Evolutionary conservation across 129 eudicot genomes (phyloP).

Genomic region (Artemisia annua): DNA sequence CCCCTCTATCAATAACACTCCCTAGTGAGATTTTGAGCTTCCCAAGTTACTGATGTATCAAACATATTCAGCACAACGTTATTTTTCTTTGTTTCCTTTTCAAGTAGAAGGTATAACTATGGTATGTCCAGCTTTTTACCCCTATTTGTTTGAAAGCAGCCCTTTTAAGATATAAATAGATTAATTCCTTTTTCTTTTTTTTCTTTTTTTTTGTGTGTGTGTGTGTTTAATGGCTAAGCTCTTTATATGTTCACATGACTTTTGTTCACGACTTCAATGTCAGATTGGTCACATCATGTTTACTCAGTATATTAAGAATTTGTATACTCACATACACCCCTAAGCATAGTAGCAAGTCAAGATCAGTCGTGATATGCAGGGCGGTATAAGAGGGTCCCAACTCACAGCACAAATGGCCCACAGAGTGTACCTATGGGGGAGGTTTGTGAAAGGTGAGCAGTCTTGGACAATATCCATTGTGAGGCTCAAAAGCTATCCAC

Average conservation of each 20-base stretch:
- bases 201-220: no score
- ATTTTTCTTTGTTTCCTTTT: not conserved
- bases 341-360: no score
- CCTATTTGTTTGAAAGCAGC: not conserved
- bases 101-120: not conserved
- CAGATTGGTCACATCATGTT: not conserved
- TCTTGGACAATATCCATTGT: no score
- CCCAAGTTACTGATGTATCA: not conserved
- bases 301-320: not conserved
- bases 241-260: not conserved
- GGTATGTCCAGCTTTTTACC: not conserved
- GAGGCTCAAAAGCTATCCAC: not conserved
- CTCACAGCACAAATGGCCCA: no score
- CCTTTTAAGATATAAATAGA: not conserved
- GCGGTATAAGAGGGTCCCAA: no score
- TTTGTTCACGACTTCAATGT: constrained; percentile 5
- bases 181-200: constrained; percentile 4
- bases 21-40: constrained; percentile 5
- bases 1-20: not conserved
- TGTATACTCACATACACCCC: no score
- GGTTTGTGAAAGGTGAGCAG: no score
- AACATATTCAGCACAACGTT: not conserved
- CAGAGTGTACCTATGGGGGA: no score
- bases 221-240: constrained; percentile 11
- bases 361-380: no score